Evolutionary conservation across 129 eudicot species (phyloP).

Genomic region (Flaveria bidentis): DNA sequence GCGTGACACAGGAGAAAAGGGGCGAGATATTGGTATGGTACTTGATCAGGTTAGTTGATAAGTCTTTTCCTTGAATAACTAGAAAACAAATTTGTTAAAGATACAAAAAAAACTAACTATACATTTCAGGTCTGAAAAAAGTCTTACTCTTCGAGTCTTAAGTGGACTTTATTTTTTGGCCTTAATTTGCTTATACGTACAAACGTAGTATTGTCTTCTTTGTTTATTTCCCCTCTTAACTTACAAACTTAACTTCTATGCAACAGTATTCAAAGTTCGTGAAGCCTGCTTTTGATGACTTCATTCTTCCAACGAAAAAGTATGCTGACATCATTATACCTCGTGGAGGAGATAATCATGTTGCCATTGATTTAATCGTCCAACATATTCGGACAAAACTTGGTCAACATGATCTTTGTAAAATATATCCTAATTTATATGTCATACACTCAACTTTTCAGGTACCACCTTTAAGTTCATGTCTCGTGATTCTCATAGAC

Average conservation of each 20-base stretch:
- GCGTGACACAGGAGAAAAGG: slow-evolving; percentile 88
- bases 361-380: slow-evolving; percentile 92
- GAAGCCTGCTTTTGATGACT: slow-evolving; percentile 97
- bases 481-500: slow-evolving; percentile 1
- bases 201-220: neutral
- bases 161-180: too few relatives aligned
- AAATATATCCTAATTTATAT: slow-evolving; percentile 81
- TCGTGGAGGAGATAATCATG: slow-evolving; percentile 99
- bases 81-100: neutral
- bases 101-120: neutral
- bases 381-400: slow-evolving; percentile 97
- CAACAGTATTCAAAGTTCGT: slow-evolving; percentile 89
- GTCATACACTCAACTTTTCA: slow-evolving; percentile 96
- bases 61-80: neutral
- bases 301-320: slow-evolving; percentile 96
- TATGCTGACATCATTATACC: slow-evolving; percentile 96
- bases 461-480: slow-evolving; percentile 42
- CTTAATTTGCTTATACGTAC: too few relatives aligned
- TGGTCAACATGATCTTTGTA: slow-evolving; percentile 97
- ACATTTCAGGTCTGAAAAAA: too few relatives aligned
- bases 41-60: slow-evolving; percentile 81
- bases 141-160: too few relatives aligned
- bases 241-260: slow-evolving; percentile 27
- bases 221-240: neutral
- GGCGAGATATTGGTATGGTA: slow-evolving; percentile 78